Evolutionary conservation across 306 rosid genomes (phyloP).

Genomic region (Lathyrus oleraceus): DNA sequence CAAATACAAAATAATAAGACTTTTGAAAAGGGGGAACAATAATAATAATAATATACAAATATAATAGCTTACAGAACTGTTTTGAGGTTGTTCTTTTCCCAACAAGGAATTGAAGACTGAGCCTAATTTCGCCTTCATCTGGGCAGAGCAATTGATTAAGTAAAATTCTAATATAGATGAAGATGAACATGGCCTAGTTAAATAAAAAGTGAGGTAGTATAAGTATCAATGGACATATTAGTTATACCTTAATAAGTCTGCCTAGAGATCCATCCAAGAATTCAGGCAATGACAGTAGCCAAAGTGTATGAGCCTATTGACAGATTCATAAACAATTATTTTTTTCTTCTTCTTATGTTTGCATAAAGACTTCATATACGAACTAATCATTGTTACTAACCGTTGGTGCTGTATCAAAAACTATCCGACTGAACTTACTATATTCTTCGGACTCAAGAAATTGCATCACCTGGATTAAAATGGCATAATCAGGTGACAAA

Average conservation of each 20-base stretch:
- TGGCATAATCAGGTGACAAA: conserved; percentile 33
- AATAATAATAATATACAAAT: conserved; percentile 2
- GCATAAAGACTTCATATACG: background rate
- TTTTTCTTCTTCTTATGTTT: background rate
- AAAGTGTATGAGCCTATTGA: conserved; percentile 78
- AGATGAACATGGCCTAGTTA: conserved; percentile 15
- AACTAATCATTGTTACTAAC: conserved; percentile 36
- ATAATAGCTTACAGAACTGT: conserved; percentile 56
- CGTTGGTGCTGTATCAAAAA: conserved; percentile 92
- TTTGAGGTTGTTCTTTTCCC: conserved; percentile 63
- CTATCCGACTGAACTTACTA: conserved; percentile 71
- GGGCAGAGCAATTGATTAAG: conserved; percentile 28
- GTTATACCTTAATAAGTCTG: conserved; percentile 63
- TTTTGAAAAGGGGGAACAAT: background rate
- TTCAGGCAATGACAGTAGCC: conserved; percentile 82
- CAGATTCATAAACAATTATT: conserved; percentile 18
- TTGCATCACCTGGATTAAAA: conserved; percentile 73
- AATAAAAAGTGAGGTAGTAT: background rate
- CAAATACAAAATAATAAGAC: conserved; percentile 33
- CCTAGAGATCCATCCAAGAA: conserved; percentile 83
- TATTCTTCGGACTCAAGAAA: conserved; percentile 79
- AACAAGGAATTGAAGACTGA: conserved; percentile 68
- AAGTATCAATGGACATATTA: conserved; percentile 32
- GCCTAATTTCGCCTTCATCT: conserved; percentile 41
- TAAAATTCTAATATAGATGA: conserved; percentile 7